Base-by-base conservation (phyloP, 805 yeast genomes). In the Isabelozyma gotoi region DNA sequence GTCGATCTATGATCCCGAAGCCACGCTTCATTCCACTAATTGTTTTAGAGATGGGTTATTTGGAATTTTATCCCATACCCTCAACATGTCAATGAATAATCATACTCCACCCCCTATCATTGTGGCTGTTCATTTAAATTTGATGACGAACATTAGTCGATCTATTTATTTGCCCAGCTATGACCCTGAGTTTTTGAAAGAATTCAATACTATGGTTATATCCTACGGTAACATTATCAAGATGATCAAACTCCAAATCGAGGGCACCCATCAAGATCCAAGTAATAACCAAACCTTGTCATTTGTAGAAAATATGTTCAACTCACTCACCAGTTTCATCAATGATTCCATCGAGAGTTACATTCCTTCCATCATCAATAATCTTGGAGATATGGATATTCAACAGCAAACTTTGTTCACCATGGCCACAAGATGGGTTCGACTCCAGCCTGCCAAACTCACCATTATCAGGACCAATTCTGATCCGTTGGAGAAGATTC, bases 1-100 rank as follows among this genome's bases (percentile, higher is more conserved):
- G 73, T 59, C 73, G 12, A 65, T 70, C 31, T 70, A 70, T 48
- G 74, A 70, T 42, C 76, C 74, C 1, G 73, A 67, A 45, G 74
- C 73, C 10, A 67, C 72, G 1, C 45, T 60, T 12, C 51, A 59
- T 46, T 65, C 72, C 19, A 58, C 64, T 21, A 56, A 56, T 27
- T 70, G 76, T 43, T 70, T 68, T 48, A 55, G 72, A 21, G 72
- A 70, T 45, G 76, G 76, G 1, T 51, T 70, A 42, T 67, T 70
- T 42, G 55, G 68, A 24, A 62, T 67, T 27, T 61, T 70, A 45
- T 52, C 57, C 14, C 60, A 62, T 50, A 55, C 63, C 36, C 39
- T 60, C 17, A 51, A 54, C 18, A 37, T 44, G 11, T 44, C 51
- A 10, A 41, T 48, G 21, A 50, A 49, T 10, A 48, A 45, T 14